phyloP scores from a whole-genome alignment of 306 rosid genomes.

The Parietaria judaica region DNA sequence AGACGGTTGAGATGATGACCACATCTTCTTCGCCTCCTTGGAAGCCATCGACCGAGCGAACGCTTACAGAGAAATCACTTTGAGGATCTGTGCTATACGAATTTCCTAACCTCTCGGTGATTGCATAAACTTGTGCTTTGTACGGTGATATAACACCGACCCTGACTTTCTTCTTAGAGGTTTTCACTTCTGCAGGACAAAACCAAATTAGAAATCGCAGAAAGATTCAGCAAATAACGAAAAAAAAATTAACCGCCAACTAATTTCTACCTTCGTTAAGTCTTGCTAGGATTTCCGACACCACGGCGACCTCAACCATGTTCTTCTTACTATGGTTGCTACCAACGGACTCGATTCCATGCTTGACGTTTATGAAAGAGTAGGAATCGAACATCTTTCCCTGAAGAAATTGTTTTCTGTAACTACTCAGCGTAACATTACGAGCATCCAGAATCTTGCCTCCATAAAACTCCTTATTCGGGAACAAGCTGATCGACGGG shows the following conservation, averaged over 20 bases:
- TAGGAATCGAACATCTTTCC: conserved; percentile 24
- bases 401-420: conserved; percentile 7
- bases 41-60: conserved; percentile 57
- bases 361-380: conserved; percentile 25
- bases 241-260: too few species aligned
- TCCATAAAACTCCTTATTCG: conserved; percentile 23
- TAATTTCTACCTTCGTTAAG: conserved; percentile 34
- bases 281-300: conserved; percentile 33
- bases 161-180: conserved; percentile 35
- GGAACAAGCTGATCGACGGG: conserved; percentile 35
- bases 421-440: conserved; percentile 12
- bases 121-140: conserved; percentile 44
- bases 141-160: conserved; percentile 65
- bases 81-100: conserved; percentile 7
- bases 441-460: conserved; percentile 15
- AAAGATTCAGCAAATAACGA: not conserved
- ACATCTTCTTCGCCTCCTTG: conserved; percentile 72
- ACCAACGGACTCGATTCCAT: conserved; percentile 21
- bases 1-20: conserved; percentile 33
- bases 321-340: conserved; percentile 21
- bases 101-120: conserved; percentile 28
- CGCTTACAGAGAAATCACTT: conserved; percentile 29
- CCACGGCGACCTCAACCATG: conserved; percentile 37
- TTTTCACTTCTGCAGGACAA: conserved; percentile 19
- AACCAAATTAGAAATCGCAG: not conserved